These are phyloP conservation scores for Aspergillus bertholletiae DNA, from an alignment of 495 filamentous ascomycete species.

Conservation along the genomic window DNA sequence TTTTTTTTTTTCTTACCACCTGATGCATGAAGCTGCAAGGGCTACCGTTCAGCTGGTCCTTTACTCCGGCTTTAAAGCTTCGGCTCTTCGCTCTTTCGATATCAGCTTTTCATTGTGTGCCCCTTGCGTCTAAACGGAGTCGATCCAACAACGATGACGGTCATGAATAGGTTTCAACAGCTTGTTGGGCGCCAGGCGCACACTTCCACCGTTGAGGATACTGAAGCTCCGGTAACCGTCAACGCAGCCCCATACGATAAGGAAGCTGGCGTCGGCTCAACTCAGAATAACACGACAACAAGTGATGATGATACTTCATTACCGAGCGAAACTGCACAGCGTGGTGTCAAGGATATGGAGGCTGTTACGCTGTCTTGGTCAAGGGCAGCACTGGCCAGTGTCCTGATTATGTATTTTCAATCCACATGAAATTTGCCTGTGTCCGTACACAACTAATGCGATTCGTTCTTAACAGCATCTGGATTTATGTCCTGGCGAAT, in stretches of 20 bases:
- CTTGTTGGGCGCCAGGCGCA: not conserved
- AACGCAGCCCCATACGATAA: slow-evolving; percentile 1
- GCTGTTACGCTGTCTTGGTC: slow-evolving; percentile 43
- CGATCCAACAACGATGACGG: slow-evolving; percentile 3
- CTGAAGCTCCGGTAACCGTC: not conserved
- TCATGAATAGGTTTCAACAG: not conserved
- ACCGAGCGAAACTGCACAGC: slow-evolving; percentile 25
- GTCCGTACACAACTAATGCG: not conserved
- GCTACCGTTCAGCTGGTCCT: too few species aligned
- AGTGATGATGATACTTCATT: slow-evolving; percentile 2
- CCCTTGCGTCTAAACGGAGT: not conserved
- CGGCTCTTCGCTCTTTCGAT: not conserved
- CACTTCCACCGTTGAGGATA: not conserved
- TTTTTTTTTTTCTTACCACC: not conserved
- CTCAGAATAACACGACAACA: not conserved
- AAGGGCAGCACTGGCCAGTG: slow-evolving; percentile 25
- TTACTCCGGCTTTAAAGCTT: not conserved
- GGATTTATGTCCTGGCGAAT: slow-evolving; percentile 41
- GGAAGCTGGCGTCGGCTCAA: not conserved
- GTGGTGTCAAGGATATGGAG: slow-evolving; percentile 41
- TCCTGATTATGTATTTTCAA: slow-evolving; percentile 33
- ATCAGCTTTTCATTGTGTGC: not conserved
- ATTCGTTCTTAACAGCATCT: slow-evolving; percentile 31
- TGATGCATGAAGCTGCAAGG: not conserved
- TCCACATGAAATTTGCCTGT: not conserved